Conservation (phyloP, 176 grass and related monocot species). For the Aegilops sharonensis region DNA sequence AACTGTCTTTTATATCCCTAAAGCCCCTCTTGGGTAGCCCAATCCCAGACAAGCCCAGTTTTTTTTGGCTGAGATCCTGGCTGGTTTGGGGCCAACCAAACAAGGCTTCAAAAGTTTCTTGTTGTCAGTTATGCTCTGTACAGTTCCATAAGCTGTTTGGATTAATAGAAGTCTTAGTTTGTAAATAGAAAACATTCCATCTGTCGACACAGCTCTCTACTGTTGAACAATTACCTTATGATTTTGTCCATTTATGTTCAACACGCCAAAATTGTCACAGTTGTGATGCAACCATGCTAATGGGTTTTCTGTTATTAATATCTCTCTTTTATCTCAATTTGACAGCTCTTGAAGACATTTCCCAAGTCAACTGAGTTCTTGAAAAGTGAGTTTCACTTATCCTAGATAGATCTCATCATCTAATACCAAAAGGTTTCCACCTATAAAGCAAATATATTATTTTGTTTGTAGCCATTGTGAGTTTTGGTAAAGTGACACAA, state of each 20-base stretch:
- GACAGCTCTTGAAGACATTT: conserved; percentile 71
- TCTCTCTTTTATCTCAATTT: conserved; percentile 29
- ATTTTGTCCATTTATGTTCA: conserved; percentile 19
- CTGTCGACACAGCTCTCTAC: conserved; percentile 3
- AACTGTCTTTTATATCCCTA: conserved; percentile 11
- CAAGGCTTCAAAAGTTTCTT: neutral
- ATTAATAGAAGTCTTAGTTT: neutral
- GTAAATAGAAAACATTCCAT: neutral
- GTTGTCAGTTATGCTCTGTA: conserved; percentile 15
- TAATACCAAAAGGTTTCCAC: conserved; percentile 4
- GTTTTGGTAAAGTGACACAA: conserved; percentile 64
- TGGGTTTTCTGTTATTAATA: conserved; percentile 17
- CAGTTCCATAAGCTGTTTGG: neutral
- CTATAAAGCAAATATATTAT: conserved; percentile 9
- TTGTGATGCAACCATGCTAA: neutral
- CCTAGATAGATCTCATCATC: conserved; percentile 34
- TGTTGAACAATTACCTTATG: conserved; percentile 2
- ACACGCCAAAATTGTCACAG: neutral
- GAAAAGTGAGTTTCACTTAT: conserved; percentile 64
- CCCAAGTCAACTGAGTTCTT: conserved; percentile 64
- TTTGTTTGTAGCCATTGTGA: conserved; percentile 64
- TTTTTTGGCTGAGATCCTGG: neutral
- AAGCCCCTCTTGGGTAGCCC: neutral
- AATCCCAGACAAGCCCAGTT: neutral
- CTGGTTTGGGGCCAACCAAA: neutral